Base-by-base conservation (phyloP, 2,329 filamentous ascomycete genomes). In the Neonectria coccinea region DNA sequence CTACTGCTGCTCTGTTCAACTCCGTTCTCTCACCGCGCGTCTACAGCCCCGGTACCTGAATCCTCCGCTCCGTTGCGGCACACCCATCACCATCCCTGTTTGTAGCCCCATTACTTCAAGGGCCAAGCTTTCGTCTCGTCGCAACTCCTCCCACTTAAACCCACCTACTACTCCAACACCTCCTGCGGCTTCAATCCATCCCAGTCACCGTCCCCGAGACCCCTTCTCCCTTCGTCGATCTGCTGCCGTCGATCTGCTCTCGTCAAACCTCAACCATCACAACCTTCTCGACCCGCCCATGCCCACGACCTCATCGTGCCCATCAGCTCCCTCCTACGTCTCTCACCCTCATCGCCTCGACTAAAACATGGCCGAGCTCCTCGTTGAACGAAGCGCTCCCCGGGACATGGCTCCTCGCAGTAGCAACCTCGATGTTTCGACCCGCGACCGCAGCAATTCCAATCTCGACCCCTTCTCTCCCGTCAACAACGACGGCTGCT, bases 401-500 rank as follows among this genome's bases (percentile, higher is more conserved):
- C 65, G 60, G 41, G 18, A 62, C 41, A 62, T 67, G 42, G 52
- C 59, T 52, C 56, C 70, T 29, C 52, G 62, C 22, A 51, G 65
- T 36, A 64, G 62, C 47, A 70, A 71, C 5, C 52, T 66, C 39
- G 59, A 70, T n/a, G 36, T 62, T 51, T 56, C 68, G 27, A 31
- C 70, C 20, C 68, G 72, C 47, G 68, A 73, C 29, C 70, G 70
- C 20, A 78, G 70, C 59, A 74, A 76, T 50, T 71, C 74, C 25
- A 73, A 77, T 27, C 76, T 91, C 47, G 89, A 92, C 69, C 85
- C 89, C 16, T 89, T 93, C 75, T 96, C 93, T 31, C 93, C 94
- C 5, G 93, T 98, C 68, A 97, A 95, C 76, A 91, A 97, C 79
- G 94, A 97, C 79, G 96, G 96, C 67, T 96, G 93, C 79, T 99